Conservation (phyloP, 1,284 basidiomycete species). For the Apiotrichum gracile region DNA sequence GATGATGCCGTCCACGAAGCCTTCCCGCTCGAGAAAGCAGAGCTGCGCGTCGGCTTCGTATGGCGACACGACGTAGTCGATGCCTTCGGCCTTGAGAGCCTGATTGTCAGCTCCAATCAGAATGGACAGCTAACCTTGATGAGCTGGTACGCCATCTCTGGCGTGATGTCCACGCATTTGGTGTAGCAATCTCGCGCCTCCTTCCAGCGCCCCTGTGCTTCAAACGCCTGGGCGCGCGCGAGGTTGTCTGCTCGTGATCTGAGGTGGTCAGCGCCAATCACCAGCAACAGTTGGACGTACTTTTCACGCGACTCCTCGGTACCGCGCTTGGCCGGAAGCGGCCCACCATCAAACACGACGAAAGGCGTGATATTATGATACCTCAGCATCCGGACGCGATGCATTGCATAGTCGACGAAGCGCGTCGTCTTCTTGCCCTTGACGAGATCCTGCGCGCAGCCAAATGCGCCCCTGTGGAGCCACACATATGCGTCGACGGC, state of each 20-base stretch:
- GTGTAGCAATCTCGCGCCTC: conserved; percentile 83
- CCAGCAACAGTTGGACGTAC: conserved; percentile 31
- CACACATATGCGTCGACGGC: conserved; percentile 67
- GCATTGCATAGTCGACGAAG: conserved; percentile 96
- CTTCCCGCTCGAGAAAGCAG: conserved; percentile 78
- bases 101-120: conserved; percentile 38
- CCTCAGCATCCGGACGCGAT: conserved; percentile 75
- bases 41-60: conserved; percentile 99
- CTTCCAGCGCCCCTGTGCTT: conserved; percentile 66
- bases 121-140: conserved; percentile 67
- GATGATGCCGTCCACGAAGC: conserved; percentile 83
- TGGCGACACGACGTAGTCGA: conserved; percentile 88
- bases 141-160: conserved; percentile 93
- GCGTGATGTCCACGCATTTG: conserved; percentile 92
- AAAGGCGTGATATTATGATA: conserved; percentile 82
- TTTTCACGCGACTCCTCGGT: conserved; percentile 77
- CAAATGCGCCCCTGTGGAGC: conserved; percentile 91
- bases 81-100: conserved; percentile 72
- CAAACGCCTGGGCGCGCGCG: conserved; percentile 63
- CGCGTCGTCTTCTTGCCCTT: conserved; percentile 76
- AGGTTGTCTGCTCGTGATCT: conserved; percentile 49
- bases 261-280: not conserved
- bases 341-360: conserved; percentile 94
- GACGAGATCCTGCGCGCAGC: conserved; percentile 85
- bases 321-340: conserved; percentile 84